Percentiles rank a stretch among this genome's conserved stretches.
phyloP scores from a whole-genome alignment of 352 stramenopile genomes.

The Pseudoperonospora humuli region DNA sequence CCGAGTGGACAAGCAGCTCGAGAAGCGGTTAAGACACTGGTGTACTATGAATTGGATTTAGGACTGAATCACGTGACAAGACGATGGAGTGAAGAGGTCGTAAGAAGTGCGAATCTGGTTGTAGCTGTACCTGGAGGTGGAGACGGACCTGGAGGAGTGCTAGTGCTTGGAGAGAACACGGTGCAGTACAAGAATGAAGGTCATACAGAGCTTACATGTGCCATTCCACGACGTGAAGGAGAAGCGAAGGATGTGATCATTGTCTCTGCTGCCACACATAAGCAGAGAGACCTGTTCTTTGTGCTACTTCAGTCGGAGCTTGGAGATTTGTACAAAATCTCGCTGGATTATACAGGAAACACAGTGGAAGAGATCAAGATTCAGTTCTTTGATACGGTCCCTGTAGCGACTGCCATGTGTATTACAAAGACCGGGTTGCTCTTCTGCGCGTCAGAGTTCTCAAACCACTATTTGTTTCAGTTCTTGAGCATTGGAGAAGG shows the following conservation, averaged over 20 bases:
- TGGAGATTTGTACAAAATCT: conserved; percentile 98
- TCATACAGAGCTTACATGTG: conserved; percentile 68
- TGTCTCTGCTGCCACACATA: conserved; percentile 89
- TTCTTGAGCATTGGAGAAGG: conserved; percentile 95
- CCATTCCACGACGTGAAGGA: conserved; percentile 71
- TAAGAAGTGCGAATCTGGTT: conserved; percentile 90
- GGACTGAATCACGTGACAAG: conserved; percentile 99
- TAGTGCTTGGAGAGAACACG: conserved; percentile 95
- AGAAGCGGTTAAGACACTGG: conserved; percentile 89
- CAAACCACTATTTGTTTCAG: conserved; percentile 97
- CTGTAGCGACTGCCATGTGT: conserved; percentile 89
- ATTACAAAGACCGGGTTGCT: conserved; percentile 97
- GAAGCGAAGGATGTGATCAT: conserved; percentile 88
- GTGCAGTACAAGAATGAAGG: conserved; percentile 96
- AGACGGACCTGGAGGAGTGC: conserved; percentile 87
- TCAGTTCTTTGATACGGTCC: conserved; percentile 96
- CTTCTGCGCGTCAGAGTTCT: conserved; percentile 95
- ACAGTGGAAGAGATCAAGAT: conserved; percentile 83
- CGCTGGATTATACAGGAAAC: conserved; percentile 80
- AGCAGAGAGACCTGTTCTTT: conserved; percentile 95
- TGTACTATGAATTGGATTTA: conserved; percentile 99
- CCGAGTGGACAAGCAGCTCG: conserved; percentile 51
- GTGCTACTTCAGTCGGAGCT: conserved; percentile 96
- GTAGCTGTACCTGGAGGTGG: conserved; percentile 82
- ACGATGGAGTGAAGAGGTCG: conserved; percentile 87